phyloP scores from a whole-genome alignment of 345 rosid species.

The Syzygium oleosum region DNA sequence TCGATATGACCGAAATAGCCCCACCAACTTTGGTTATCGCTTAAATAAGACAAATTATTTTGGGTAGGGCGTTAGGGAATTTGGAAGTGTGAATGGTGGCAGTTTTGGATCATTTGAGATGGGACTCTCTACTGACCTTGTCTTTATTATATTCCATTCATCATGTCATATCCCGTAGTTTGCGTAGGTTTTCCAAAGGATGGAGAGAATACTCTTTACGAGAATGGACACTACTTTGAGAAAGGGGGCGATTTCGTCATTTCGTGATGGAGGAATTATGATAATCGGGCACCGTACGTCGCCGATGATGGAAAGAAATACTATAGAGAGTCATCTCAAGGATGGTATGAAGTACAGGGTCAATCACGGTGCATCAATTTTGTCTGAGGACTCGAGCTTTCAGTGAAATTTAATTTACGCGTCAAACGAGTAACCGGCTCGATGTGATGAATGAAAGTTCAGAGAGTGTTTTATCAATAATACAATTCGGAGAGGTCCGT shows the following conservation, averaged over 20 bases:
- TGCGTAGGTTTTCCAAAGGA: slow-evolving; percentile 35
- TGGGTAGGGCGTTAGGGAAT: slow-evolving; percentile 11
- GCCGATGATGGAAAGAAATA: background rate
- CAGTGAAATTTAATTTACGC: background rate
- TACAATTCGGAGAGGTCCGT: background rate
- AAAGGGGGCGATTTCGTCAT: background rate
- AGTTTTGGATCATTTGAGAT: slow-evolving; percentile 49
- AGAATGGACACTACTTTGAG: slow-evolving; percentile 4
- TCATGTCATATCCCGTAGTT: slow-evolving; percentile 8
- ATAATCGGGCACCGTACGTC: background rate
- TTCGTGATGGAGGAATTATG: background rate
- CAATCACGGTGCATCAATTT: background rate
- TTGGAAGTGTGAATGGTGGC: slow-evolving; percentile 26
- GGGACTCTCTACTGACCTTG: slow-evolving; percentile 57
- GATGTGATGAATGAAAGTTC: background rate
- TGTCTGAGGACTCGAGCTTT: too few relatives aligned
- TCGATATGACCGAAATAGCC: slow-evolving; percentile 7
- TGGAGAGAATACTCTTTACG: slow-evolving; percentile 13
- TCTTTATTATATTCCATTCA: slow-evolving; percentile 30
- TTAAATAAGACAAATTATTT: background rate
- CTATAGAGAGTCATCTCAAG: background rate
- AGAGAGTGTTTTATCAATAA: background rate
- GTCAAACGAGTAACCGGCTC: background rate
- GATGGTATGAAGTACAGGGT: background rate
- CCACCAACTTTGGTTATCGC: slow-evolving; percentile 8